A percentile compares a stretch with the other conserved stretches of the same genome.
These are phyloP conservation scores for Cryptosporidium felis DNA, from an alignment of 169 alveolate species.

Conservation along the genomic window DNA sequence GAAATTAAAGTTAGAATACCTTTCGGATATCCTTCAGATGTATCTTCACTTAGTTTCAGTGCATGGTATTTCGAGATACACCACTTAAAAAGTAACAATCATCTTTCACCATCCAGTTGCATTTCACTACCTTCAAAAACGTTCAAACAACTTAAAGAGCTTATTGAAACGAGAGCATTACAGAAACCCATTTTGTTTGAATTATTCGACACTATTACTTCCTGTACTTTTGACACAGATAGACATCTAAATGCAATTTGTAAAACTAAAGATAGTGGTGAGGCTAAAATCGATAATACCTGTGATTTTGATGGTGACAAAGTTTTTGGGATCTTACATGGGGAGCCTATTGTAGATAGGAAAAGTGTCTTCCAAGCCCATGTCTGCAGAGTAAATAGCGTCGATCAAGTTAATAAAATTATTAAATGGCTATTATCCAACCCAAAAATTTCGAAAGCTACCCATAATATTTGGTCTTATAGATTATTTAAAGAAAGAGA, in stretches of 20 bases:
- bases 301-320: slow-evolving; percentile 16
- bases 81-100: neutral
- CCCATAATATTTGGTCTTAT: slow-evolving; percentile 74
- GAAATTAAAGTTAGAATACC: slow-evolving; percentile 60
- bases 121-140: slow-evolving; percentile 8
- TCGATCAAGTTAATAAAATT: slow-evolving; percentile 44
- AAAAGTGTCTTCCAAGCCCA: slow-evolving; percentile 75
- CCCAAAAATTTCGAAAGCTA: slow-evolving; percentile 71
- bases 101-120: neutral
- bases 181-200: slow-evolving; percentile 29
- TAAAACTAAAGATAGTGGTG: neutral
- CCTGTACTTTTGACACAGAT: slow-evolving; percentile 11
- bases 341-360: slow-evolving; percentile 72
- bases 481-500: slow-evolving; percentile 27
- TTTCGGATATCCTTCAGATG: slow-evolving; percentile 33
- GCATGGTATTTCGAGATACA: slow-evolving; percentile 53
- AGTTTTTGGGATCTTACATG: slow-evolving; percentile 53
- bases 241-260: no score
- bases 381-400: slow-evolving; percentile 40
- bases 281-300: neutral
- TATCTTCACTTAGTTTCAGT: slow-evolving; percentile 1
- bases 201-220: neutral
- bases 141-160: slow-evolving; percentile 24
- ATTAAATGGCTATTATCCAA: slow-evolving; percentile 39
- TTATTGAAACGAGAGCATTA: neutral